Percentiles rank a stretch among this genome's conserved stretches.
Conservation (phyloP, 1,284 basidiomycete species). For the Trametes polyzona region DNA sequence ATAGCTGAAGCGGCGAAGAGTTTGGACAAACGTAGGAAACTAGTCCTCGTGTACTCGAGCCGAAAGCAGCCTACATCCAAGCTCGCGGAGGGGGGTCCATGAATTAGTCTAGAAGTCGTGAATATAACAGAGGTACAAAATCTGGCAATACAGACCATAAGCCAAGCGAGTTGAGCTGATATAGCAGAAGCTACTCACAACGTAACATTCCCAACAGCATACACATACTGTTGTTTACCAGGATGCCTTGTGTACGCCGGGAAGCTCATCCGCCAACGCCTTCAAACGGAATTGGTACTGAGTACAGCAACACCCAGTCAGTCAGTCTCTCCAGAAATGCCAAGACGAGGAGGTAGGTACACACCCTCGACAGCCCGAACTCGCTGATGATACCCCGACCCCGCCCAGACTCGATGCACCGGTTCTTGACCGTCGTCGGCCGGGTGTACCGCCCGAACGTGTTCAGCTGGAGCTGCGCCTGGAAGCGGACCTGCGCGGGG, state of each 20-base stretch:
- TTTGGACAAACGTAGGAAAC: no score
- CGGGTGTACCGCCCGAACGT: slow-evolving; percentile 83
- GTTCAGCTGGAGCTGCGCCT: slow-evolving; percentile 95
- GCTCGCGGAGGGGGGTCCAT: not conserved
- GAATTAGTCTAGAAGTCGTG: not conserved
- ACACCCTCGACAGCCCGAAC: slow-evolving; percentile 86
- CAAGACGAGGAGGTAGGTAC: slow-evolving; percentile 35
- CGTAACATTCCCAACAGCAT: no score
- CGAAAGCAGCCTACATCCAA: not conserved
- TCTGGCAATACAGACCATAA: no score
- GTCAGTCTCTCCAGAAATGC: not conserved
- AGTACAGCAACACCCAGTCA: not conserved
- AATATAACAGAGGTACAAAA: not conserved
- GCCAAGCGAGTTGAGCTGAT: no score
- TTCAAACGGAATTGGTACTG: slow-evolving; percentile 91
- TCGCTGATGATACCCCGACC: slow-evolving; percentile 88
- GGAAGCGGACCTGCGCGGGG: slow-evolving; percentile 86
- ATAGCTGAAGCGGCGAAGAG: no score
- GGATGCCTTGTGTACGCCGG: slow-evolving; percentile 88
- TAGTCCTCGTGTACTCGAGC: no score
- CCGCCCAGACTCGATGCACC: slow-evolving; percentile 84
- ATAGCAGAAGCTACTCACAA: not conserved
- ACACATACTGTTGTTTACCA: slow-evolving; percentile 51
- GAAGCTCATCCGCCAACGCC: slow-evolving; percentile 78
- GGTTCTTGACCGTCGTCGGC: slow-evolving; percentile 85